Evolutionary conservation across 129 eudicot species (phyloP), one percentile per base, ranked within the genome.

Genomic region (Flaveria bidentis): DNA sequence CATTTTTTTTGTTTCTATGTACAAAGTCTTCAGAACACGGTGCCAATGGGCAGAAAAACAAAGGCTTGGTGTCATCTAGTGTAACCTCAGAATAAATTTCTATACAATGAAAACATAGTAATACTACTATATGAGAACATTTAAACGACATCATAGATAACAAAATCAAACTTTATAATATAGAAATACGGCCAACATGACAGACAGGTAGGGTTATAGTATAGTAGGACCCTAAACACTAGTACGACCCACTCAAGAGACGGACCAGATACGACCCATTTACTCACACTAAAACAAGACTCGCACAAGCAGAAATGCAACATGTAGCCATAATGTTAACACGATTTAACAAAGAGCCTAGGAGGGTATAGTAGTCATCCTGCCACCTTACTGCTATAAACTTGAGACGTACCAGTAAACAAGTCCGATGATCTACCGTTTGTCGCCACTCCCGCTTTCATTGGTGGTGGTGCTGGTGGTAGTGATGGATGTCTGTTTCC

Each of bases 361-460:
- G 67, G 42, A 30, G 52, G 57, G n/a, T 11, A 12, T 22, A 72
- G 67, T 61, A 25, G 67, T 89, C 78, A 92, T 76, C 97, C 97
- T 14, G 97, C 92, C 69, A 87, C 96, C 77, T 89, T 89, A 65
- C 92, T 78, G 74, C 75, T 76, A 67, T 81, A 82, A 36, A 80
- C 90, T 72, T 85, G 88, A 55, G 93, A 82, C 61, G 88, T 80
- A 77, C 97, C 92, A 18, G 71, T 23, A 82, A 79, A 85, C 74
- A 80, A 76, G 82, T 86, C 87, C 3, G 90, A 68, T 17, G 90
- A 68, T 41, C 76, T 80, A 57, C 86, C 76, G 76, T 83, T 89
- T 15, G 46, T 44, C 84, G 90, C 86, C 57, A 93, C 90, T 72
- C 96, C 97, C 5, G 96, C 92, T 78, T 85, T 89, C 96, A 91